Evolutionary conservation across 2,329 filamentous ascomycete species (phyloP).

Genomic region (Alternaria atra): DNA sequence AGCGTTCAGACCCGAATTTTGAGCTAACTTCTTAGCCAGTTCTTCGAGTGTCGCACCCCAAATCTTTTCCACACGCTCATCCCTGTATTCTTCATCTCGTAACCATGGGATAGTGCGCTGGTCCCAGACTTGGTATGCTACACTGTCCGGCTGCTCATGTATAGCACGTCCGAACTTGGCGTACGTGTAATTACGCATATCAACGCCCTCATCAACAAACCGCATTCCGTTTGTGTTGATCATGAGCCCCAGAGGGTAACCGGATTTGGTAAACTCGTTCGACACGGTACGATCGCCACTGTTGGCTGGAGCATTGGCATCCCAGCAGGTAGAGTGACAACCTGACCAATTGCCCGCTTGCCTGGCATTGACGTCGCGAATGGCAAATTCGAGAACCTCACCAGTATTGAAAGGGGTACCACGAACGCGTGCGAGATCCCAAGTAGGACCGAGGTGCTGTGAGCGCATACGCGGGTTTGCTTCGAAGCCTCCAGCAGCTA

Average conservation of each 20-base stretch:
- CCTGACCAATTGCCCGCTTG: slow-evolving; percentile 69
- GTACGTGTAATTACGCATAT: slow-evolving; percentile 73
- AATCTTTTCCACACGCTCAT: slow-evolving; percentile 65
- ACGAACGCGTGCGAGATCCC: slow-evolving; percentile 69
- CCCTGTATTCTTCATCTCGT: slow-evolving; percentile 68
- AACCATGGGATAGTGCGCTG: slow-evolving; percentile 62
- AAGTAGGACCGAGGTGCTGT: slow-evolving; percentile 66
- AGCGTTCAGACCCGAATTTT: slow-evolving; percentile 58
- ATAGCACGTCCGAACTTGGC: slow-evolving; percentile 71
- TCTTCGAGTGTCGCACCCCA: slow-evolving; percentile 62
- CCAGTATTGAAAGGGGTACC: slow-evolving; percentile 73
- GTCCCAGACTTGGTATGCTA: slow-evolving; percentile 74
- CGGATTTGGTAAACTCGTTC: slow-evolving; percentile 74
- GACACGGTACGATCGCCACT: slow-evolving; percentile 67
- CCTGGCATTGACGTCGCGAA: slow-evolving; percentile 61
- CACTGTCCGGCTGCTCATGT: slow-evolving; percentile 64
- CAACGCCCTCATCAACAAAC: slow-evolving; percentile 73
- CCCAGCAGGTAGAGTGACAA: slow-evolving; percentile 72
- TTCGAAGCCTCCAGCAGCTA: slow-evolving; percentile 72
- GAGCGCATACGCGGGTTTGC: slow-evolving; percentile 65
- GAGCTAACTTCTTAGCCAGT: slow-evolving; percentile 61
- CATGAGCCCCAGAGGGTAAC: slow-evolving; percentile 73
- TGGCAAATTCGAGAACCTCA: slow-evolving; percentile 64
- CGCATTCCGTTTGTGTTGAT: slow-evolving; percentile 66
- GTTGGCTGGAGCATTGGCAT: slow-evolving; percentile 66